Percentiles rank a stretch among this genome's conserved stretches.
Evolutionary conservation across 2,329 filamentous ascomycete genomes (phyloP).

Genomic region (Monosporascus sp.): DNA sequence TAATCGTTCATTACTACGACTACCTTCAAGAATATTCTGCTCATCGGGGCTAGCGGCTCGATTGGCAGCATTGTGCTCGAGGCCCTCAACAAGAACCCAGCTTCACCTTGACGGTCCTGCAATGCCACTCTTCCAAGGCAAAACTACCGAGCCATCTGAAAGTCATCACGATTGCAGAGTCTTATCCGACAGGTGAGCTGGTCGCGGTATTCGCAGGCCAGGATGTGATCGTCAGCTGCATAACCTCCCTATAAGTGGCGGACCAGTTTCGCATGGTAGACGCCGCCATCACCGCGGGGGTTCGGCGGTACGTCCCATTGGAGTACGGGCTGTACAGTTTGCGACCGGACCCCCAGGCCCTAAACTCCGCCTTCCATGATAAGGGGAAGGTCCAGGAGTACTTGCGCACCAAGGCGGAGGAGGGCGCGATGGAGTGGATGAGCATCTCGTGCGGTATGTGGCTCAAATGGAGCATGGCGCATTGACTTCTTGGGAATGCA

Average conservation of each 20-base stretch:
- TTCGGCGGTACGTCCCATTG: slow-evolving; percentile 49
- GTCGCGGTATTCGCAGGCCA: slow-evolving; percentile 18
- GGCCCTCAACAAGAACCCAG: slow-evolving; percentile 20
- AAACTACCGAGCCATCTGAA: slow-evolving; percentile 11
- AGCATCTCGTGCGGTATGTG: slow-evolving; percentile 23
- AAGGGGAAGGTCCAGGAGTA: slow-evolving; percentile 25
- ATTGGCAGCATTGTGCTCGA: slow-evolving; percentile 23
- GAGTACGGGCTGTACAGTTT: slow-evolving; percentile 41
- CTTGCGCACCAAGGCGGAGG: slow-evolving; percentile 16
- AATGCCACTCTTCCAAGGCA: slow-evolving; percentile 21
- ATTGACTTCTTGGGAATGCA: slow-evolving; percentile 23
- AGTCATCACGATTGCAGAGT: slow-evolving; percentile 20
- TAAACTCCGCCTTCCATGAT: slow-evolving; percentile 18
- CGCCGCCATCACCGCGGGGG: slow-evolving; percentile 48
- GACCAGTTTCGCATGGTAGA: slow-evolving; percentile 48
- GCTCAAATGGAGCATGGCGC: slow-evolving; percentile 21
- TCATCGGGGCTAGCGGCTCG: slow-evolving; percentile 26
- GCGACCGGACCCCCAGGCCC: slow-evolving; percentile 18
- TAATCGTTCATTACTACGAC: slow-evolving; percentile 2
- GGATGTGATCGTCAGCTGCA: slow-evolving; percentile 35
- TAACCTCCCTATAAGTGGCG: slow-evolving; percentile 26
- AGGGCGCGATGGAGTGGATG: slow-evolving; percentile 25
- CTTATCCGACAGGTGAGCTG: slow-evolving; percentile 20
- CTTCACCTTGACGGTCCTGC: slow-evolving; percentile 22
- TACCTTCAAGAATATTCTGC: slow-evolving; percentile 21